phyloP scores from a whole-genome alignment of 2,329 filamentous ascomycete genomes.

The Grosmannia huntii region DNA sequence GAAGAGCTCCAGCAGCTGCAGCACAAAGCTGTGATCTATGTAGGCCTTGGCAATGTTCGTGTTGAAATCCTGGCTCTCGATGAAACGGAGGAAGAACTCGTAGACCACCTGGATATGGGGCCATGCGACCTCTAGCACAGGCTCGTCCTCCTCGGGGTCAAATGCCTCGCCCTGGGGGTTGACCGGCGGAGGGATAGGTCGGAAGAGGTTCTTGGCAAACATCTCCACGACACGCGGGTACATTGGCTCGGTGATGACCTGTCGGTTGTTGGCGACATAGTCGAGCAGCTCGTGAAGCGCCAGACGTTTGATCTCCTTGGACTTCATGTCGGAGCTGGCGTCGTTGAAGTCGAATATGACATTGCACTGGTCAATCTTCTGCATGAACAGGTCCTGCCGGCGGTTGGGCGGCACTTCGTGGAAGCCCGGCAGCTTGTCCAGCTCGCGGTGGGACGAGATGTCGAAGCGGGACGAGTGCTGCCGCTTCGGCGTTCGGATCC shows the following conservation, averaged over 20 bases:
- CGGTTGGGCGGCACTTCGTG: slow-evolving; percentile 94
- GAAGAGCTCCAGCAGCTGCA: slow-evolving; percentile 93
- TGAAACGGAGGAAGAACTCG: slow-evolving; percentile 97
- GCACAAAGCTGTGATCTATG: slow-evolving; percentile 95
- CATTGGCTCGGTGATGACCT: slow-evolving; percentile 98
- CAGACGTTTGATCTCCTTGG: slow-evolving; percentile 96
- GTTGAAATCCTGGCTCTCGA: slow-evolving; percentile 99
- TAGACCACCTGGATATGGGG: slow-evolving; percentile 99
- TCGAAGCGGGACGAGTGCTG: slow-evolving; percentile 90
- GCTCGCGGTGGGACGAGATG: slow-evolving; percentile 88
- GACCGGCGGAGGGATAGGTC: slow-evolving; percentile 91
- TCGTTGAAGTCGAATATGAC: slow-evolving; percentile 99
- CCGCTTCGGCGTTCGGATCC: slow-evolving; percentile 85
- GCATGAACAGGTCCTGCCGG: slow-evolving; percentile 95
- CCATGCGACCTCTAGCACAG: slow-evolving; percentile 95
- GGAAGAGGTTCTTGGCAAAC: slow-evolving; percentile 98
- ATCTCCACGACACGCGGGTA: slow-evolving; percentile 97
- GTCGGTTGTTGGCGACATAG: slow-evolving; percentile 96
- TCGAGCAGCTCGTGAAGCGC: slow-evolving; percentile 92
- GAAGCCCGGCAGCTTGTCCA: slow-evolving; percentile 95
- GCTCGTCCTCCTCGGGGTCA: slow-evolving; percentile 96
- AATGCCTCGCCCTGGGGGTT: slow-evolving; percentile 98
- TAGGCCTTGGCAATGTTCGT: slow-evolving; percentile 98
- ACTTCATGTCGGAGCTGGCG: slow-evolving; percentile 96
- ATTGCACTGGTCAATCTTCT: slow-evolving; percentile 99